Percentiles rank a stretch among this genome's conserved stretches.
Conservation (phyloP, 352 stramenopile species). For the Achlya hypogyna region DNA sequence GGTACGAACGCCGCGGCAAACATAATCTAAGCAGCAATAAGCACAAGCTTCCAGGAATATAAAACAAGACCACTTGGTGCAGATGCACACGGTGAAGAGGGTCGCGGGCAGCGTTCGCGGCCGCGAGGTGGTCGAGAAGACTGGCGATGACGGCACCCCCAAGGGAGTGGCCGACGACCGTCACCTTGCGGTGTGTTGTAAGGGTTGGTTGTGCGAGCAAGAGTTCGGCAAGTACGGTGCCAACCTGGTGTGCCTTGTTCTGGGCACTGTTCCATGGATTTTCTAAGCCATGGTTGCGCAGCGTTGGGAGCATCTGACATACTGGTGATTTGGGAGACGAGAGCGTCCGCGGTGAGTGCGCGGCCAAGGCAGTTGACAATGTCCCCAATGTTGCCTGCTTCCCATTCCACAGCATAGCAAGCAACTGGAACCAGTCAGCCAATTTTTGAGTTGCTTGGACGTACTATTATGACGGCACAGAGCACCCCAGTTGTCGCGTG, state of each 20-base stretch:
- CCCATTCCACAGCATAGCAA: conserved; percentile 61
- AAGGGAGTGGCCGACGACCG: conserved; percentile 64
- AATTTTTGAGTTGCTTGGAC: background rate
- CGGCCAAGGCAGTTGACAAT: conserved; percentile 44
- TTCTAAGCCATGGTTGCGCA: background rate
- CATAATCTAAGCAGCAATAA: conserved; percentile 25
- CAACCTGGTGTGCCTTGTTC: conserved; percentile 71
- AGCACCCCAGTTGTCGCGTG: conserved; percentile 45
- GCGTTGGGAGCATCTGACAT: background rate
- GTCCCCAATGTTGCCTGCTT: conserved; percentile 52
- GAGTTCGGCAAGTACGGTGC: conserved; percentile 59
- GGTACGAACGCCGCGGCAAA: conserved; percentile 65
- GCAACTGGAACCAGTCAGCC: conserved; percentile 23
- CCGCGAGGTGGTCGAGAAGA: conserved; percentile 50
- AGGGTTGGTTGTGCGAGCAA: conserved; percentile 43
- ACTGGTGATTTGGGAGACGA: conserved; percentile 54
- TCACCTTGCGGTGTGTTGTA: conserved; percentile 41
- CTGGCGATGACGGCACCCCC: conserved; percentile 67
- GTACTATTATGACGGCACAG: conserved; percentile 25
- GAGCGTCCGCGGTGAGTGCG: conserved; percentile 21
- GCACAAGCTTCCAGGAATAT: background rate
- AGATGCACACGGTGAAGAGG: background rate
- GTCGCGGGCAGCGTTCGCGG: background rate
- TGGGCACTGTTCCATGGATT: conserved; percentile 81
- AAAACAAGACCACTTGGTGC: conserved; percentile 1